Base-by-base conservation (phyloP, 2,329 filamentous ascomycete species). In the Penicillium sp. region DNA sequence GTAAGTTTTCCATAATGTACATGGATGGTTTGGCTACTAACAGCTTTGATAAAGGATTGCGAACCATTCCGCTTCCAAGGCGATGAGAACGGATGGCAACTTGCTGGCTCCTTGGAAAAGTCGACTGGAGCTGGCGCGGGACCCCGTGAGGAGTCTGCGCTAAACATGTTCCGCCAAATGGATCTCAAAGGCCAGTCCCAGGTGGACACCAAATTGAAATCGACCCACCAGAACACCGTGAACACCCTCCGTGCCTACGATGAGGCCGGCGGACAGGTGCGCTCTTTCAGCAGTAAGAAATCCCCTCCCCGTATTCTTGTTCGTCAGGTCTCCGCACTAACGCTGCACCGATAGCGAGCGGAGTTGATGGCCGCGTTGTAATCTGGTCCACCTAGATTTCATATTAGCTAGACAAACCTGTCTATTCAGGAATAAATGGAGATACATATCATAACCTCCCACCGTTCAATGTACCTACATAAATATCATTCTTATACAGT, bases 111-210 rank as follows among this genome's bases (percentile, higher is more conserved):
- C 4, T 79, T 98, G 59, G 93, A 97, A 78, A 80, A 81, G 48
- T 92, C 93, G 77, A 82, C 84, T 49, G 79, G 83, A 5, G 80
- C 83, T 27, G 88, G 84, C 43, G 74, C 81, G 54, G 86, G 83
- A 56, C 79, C 80, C 57, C 84, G 89, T 31, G 95, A 98, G 77
- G 95, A 98, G 75, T 95, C 90, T 63, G 95, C 95, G 24, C 80
- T 97, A 74, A 96, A 98, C 77, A 96, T 98, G 91, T 99, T 99
- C 80, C 86, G 87, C 69, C 93, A 97, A 80, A 98, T 99, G 95
- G 95, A 99, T 76, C 83, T 99, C 63, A 96, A 95, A 83, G 95
- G 95, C 61, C 96, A 96, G 78, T 80, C 83, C 55, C 91, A 91
- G 72, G 92, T 96, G 69, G 93, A 98, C 73, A 97, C 93, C 4